Conservation (phyloP, 2,329 filamentous ascomycete species). For the Diplodia seriata region DNA sequence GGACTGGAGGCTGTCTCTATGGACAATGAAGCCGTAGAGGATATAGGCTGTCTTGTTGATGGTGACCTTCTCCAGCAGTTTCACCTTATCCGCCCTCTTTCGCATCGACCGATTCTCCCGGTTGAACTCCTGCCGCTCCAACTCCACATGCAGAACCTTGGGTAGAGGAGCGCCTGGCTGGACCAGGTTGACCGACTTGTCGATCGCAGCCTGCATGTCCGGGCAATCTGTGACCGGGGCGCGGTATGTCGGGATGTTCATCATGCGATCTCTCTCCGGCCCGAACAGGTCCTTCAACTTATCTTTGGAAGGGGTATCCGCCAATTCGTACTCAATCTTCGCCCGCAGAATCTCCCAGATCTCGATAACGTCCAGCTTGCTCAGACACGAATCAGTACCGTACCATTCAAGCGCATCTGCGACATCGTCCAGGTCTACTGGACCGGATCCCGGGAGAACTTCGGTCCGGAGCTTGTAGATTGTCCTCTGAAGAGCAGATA, state of each 20-base stretch:
- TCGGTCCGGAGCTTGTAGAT: constrained; percentile 57
- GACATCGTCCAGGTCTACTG: constrained; percentile 46
- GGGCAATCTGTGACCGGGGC: constrained; percentile 45
- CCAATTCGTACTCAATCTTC: constrained; percentile 60
- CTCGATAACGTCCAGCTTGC: constrained; percentile 60
- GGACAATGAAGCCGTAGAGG: constrained; percentile 66
- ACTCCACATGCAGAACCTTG: constrained; percentile 61
- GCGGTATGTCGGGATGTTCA: constrained; percentile 40
- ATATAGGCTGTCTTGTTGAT: constrained; percentile 59
- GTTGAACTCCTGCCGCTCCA: constrained; percentile 65
- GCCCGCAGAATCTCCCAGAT: constrained; percentile 62
- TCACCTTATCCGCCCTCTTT: constrained; percentile 63
- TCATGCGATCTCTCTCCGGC: constrained; percentile 41
- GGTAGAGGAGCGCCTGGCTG: constrained; percentile 48
- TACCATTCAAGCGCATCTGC: constrained; percentile 51
- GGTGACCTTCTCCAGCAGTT: constrained; percentile 61
- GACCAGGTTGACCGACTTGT: constrained; percentile 42
- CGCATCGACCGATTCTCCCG: constrained; percentile 62
- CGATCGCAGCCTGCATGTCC: constrained; percentile 53
- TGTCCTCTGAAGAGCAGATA: constrained; percentile 59
- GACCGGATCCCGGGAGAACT: constrained; percentile 46
- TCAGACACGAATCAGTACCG: constrained; percentile 46
- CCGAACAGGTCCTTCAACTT: constrained; percentile 58
- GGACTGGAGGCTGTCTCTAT: constrained; percentile 65
- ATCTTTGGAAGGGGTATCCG: constrained; percentile 51